Conservation (phyloP, 177 flowering plant genomes). For the Vitis hybrid region DNA sequence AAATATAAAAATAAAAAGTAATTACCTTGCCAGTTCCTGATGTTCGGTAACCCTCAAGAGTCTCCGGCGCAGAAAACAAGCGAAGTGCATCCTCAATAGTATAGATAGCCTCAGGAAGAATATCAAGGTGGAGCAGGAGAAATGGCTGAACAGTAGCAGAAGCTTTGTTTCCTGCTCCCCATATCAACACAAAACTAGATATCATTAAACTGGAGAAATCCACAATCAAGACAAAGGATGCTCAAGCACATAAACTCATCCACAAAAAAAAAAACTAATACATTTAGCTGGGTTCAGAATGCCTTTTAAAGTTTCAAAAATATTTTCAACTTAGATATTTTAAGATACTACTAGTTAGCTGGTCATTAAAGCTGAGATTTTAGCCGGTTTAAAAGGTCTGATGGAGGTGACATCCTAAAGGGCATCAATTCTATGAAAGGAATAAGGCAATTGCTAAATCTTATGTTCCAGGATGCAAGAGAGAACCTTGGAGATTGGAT, state of each 20-base stretch:
- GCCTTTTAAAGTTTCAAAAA: neutral
- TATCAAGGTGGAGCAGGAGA: conserved; percentile 88
- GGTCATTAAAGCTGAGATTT: too few species aligned
- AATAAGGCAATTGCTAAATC: too few species aligned
- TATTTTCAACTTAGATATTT: too few species aligned
- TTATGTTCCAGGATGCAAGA: too few species aligned
- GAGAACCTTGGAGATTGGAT: too few species aligned
- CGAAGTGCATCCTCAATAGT: conserved; percentile 73
- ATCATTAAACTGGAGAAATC: neutral
- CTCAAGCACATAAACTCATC: neutral
- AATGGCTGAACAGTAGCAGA: conserved; percentile 94
- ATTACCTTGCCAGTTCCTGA: conserved; percentile 76
- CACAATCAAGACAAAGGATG: neutral
- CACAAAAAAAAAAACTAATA: neutral
- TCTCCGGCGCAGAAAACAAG: conserved; percentile 61
- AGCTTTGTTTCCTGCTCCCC: conserved; percentile 66
- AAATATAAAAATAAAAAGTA: neutral
- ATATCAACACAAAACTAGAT: conserved; percentile 3
- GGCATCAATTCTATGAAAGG: too few species aligned
- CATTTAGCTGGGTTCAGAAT: neutral
- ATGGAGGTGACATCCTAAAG: too few species aligned
- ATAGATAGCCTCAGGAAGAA: conserved; percentile 63
- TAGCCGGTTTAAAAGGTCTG: too few species aligned
- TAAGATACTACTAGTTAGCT: too few species aligned
- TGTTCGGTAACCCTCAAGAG: conserved; percentile 79